Base-by-base conservation (phyloP, 371 early-diverging fungal species). In the Actinomortierella ambigua region DNA sequence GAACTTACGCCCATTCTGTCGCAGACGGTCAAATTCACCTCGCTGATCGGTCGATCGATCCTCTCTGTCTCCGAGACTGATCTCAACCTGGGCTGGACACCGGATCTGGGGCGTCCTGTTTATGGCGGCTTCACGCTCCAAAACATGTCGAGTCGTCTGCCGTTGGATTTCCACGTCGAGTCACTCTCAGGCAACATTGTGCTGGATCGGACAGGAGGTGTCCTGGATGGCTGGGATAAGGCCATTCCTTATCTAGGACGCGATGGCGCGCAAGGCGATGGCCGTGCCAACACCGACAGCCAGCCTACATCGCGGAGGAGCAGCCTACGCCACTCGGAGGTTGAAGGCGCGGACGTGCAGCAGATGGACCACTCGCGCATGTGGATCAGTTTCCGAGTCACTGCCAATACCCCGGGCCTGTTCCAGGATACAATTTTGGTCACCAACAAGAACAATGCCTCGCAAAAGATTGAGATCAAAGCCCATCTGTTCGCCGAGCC, bases 1-100 rank as follows among this genome's bases (percentile, higher is more conserved):
- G 52, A 56, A 3, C 54, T 83, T 56, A 48, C 82, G 14, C 66
- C 79, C 23, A 78, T 87, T 58, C 61, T 79, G 13, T 87, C 89
- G 3, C 94, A 94, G 62, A 90, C 89, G 0, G 85, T 93, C 43
- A 90, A 88, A 61, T 95, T 94, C 58, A 86, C 82, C 3, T 88
- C 95, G 0, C 77, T 90, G 29, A 93, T 94, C 63, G 95, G 95
- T 0, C 89, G 88, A 43, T 93, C 94, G 1, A 78, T 88, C 56
- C 69, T 94, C 14, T 73, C 82, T n/a, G 82, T 93, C 0, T 91
- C 91, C 6, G 79, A 86, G 39, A 79, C 66, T 5, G 56, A 84
- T 0, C 80, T 88, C 59, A 82, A 85, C 43, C 63, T 88, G 20
- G 87, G 88, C 0, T 84, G 83, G 53, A 85, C 88, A 8, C 80